Conservation (phyloP, 371 early-diverging fungal genomes). For the Apophysomyces ossiformis region DNA sequence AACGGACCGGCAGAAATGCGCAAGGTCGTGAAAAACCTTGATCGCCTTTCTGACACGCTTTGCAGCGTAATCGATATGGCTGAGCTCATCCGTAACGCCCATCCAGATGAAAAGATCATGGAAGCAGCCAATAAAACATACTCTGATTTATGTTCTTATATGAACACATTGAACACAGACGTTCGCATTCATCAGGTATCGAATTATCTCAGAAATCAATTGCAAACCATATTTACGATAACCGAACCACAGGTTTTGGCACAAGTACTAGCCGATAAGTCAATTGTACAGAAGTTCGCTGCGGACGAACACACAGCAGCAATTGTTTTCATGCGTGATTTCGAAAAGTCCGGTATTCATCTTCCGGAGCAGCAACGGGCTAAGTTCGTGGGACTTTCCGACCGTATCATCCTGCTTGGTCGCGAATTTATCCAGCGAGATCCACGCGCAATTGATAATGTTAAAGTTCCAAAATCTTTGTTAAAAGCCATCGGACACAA, state of each 20-base stretch:
- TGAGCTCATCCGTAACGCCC: slow-evolving; percentile 91
- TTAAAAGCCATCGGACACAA: slow-evolving; percentile 29
- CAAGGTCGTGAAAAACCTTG: slow-evolving; percentile 82
- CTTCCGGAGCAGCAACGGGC: slow-evolving; percentile 68
- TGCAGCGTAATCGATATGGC: slow-evolving; percentile 92
- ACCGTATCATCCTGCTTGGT: slow-evolving; percentile 79
- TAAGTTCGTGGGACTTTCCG: slow-evolving; percentile 81
- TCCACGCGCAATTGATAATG: slow-evolving; percentile 37
- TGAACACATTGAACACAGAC: slow-evolving; percentile 94
- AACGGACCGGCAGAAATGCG: slow-evolving; percentile 64
- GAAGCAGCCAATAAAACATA: slow-evolving; percentile 84
- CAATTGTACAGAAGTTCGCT: slow-evolving; percentile 56
- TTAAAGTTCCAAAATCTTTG: slow-evolving; percentile 27
- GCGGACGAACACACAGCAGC: slow-evolving; percentile 83
- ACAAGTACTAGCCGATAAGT: slow-evolving; percentile 61
- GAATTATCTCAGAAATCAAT: background rate
- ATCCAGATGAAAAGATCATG: slow-evolving; percentile 75
- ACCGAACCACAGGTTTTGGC: slow-evolving; percentile 61
- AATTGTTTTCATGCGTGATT: slow-evolving; percentile 83
- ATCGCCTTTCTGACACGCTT: slow-evolving; percentile 87
- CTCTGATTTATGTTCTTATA: slow-evolving; percentile 74
- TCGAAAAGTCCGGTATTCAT: slow-evolving; percentile 95
- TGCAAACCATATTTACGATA: background rate
- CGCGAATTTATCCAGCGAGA: slow-evolving; percentile 72
- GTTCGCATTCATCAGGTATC: slow-evolving; percentile 78